Percentiles rank a stretch among this genome's conserved stretches.
phyloP scores from a whole-genome alignment of 306 rosid genomes.

The Citrullus mucosospermus region DNA sequence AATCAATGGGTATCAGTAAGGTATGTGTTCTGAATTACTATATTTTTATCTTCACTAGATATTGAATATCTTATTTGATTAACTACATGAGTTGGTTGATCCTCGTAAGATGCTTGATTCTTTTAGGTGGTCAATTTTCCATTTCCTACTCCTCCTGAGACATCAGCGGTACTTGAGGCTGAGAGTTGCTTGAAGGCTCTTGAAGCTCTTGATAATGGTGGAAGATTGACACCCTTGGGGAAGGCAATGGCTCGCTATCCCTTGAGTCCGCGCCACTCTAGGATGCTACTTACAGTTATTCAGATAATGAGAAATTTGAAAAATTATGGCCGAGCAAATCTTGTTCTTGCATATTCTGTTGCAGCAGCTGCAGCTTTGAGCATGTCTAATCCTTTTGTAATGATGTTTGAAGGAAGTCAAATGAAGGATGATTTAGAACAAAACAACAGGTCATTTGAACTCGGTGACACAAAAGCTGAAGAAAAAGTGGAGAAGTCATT shows the following conservation, averaged over 20 bases:
- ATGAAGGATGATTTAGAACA: slow-evolving; percentile 21
- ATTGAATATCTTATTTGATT: neutral
- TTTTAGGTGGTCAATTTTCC: slow-evolving; percentile 66
- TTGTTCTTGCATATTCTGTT: slow-evolving; percentile 63
- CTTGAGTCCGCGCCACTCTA: slow-evolving; percentile 93
- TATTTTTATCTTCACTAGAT: slow-evolving; percentile 5
- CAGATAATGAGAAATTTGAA: slow-evolving; percentile 35
- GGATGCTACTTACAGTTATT: slow-evolving; percentile 75
- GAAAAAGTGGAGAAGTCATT: slow-evolving; percentile 36
- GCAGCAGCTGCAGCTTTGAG: slow-evolving; percentile 90
- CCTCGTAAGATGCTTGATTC: neutral
- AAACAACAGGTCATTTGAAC: slow-evolving; percentile 17
- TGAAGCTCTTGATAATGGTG: slow-evolving; percentile 66
- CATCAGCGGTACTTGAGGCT: slow-evolving; percentile 50
- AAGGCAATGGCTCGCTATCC: slow-evolving; percentile 82
- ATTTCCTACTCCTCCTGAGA: slow-evolving; percentile 80
- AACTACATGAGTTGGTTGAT: neutral
- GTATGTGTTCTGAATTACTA: slow-evolving; percentile 22
- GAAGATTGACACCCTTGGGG: slow-evolving; percentile 56
- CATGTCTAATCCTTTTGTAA: slow-evolving; percentile 61
- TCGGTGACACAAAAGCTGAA: slow-evolving; percentile 15
- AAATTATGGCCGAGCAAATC: slow-evolving; percentile 31
- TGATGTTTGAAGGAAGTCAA: slow-evolving; percentile 50
- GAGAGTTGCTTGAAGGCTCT: slow-evolving; percentile 77
- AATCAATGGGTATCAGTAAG: slow-evolving; percentile 73